Evolutionary conservation across 2,329 filamentous ascomycete genomes (phyloP).

Genomic region (Penicillium concentricum): DNA sequence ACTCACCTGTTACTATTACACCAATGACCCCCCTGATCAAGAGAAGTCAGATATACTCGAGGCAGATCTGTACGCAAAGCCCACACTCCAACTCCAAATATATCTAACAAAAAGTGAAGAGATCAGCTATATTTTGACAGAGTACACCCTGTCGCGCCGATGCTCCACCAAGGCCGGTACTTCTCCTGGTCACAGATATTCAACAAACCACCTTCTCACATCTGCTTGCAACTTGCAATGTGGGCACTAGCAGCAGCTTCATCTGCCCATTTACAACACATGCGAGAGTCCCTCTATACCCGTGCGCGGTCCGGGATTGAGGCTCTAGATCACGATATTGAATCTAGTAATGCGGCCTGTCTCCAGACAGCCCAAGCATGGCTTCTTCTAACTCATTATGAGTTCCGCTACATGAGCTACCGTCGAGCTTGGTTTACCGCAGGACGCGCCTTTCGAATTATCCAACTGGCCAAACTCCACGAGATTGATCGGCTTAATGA

Average conservation of each 20-base stretch:
- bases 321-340: conserved; percentile 6
- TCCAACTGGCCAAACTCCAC: conserved; percentile 37
- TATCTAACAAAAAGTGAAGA: conserved; percentile 14
- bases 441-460: conserved; percentile 38
- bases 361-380: conserved; percentile 32
- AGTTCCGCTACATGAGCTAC: conserved; percentile 36
- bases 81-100: too few species aligned
- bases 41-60: background rate
- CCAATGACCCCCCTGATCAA: background rate
- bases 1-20: background rate
- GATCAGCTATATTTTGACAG: conserved; percentile 35
- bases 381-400: conserved; percentile 39
- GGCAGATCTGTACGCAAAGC: conserved; percentile 1
- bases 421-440: conserved; percentile 39
- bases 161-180: conserved; percentile 31
- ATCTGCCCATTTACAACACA: conserved; percentile 33
- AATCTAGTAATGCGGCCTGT: background rate
- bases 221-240: conserved; percentile 38
- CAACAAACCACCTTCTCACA: conserved; percentile 16
- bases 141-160: conserved; percentile 29
- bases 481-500: conserved; percentile 30
- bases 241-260: conserved; percentile 37
- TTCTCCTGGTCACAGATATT: conserved; percentile 25
- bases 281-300: conserved; percentile 27
- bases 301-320: conserved; percentile 20